Evolutionary conservation across 768 basidiomycete genomes (phyloP).

Genomic region (Dentipellis fragilis): DNA sequence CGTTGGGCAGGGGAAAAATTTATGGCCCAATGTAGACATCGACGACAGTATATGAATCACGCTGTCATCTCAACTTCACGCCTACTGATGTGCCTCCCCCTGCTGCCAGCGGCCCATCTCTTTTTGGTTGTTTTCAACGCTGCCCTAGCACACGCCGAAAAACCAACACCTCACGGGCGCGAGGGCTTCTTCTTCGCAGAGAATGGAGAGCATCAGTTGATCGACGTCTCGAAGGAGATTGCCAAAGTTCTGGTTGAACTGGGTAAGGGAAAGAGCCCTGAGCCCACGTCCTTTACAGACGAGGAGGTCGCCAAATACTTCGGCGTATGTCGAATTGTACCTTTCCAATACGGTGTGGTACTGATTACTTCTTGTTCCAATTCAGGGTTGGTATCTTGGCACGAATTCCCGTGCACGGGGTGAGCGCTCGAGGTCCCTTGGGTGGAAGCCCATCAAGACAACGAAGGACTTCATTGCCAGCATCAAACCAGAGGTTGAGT

Average conservation of each 20-base stretch:
- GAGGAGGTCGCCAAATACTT: constrained; percentile 33
- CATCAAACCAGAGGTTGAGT: constrained; percentile 35
- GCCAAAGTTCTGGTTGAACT: constrained; percentile 25
- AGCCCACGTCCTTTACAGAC: constrained; percentile 34
- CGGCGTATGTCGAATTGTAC: constrained; percentile 3
- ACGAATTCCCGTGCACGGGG: constrained; percentile 34
- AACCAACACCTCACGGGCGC: constrained; percentile 19
- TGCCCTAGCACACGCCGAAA: constrained; percentile 13
- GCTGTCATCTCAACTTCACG: no score
- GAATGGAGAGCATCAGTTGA: constrained; percentile 23
- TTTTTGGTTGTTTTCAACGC: constrained; percentile 33
- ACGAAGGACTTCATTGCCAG: constrained; percentile 41
- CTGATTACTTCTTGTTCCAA: neutral
- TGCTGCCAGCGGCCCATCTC: constrained; percentile 31
- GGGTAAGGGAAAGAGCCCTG: constrained; percentile 21
- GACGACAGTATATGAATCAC: constrained; percentile 30
- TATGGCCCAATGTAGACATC: constrained; percentile 54
- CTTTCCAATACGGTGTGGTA: neutral
- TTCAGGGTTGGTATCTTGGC: constrained; percentile 12
- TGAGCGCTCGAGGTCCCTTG: constrained; percentile 31
- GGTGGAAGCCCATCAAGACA: constrained; percentile 42
- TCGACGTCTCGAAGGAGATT: constrained; percentile 26
- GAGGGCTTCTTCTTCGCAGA: constrained; percentile 27
- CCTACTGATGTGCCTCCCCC: no score
- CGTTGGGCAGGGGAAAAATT: constrained; percentile 45